Evolutionary conservation across 176 grass and related monocot genomes (phyloP).

Genomic region (Carex myosuroides): DNA sequence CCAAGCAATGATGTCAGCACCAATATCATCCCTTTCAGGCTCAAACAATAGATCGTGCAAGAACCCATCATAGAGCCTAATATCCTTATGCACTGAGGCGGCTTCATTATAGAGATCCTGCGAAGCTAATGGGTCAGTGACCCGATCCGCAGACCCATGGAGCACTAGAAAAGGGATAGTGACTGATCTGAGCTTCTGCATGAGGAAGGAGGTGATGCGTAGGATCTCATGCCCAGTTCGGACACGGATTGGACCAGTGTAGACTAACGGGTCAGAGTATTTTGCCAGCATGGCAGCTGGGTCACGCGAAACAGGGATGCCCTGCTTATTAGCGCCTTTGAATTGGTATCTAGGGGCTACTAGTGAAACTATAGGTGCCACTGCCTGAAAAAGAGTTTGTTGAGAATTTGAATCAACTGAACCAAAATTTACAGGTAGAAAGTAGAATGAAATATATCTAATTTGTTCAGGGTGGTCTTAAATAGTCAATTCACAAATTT

Average conservation of each 20-base stretch:
- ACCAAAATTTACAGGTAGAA: background rate
- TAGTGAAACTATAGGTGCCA: slow-evolving; percentile 89
- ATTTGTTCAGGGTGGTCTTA: background rate
- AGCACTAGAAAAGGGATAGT: slow-evolving; percentile 88
- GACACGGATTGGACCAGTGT: slow-evolving; percentile 85
- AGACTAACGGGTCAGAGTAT: slow-evolving; percentile 84
- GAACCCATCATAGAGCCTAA: slow-evolving; percentile 85
- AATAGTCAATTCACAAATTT: background rate
- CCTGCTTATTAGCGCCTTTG: slow-evolving; percentile 93
- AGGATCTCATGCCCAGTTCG: slow-evolving; percentile 89
- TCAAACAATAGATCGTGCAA: slow-evolving; percentile 92
- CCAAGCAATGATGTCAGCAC: slow-evolving; percentile 75
- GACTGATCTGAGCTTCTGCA: slow-evolving; percentile 64
- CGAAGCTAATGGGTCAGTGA: slow-evolving; percentile 85
- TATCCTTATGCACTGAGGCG: slow-evolving; percentile 49
- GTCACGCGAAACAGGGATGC: slow-evolving; percentile 81
- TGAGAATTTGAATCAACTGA: background rate
- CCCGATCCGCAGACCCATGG: slow-evolving; percentile 73
- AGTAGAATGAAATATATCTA: background rate
- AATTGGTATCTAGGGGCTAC: slow-evolving; percentile 82
- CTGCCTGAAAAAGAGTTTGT: slow-evolving; percentile 40
- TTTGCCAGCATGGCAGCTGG: slow-evolving; percentile 75
- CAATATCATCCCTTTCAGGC: slow-evolving; percentile 77
- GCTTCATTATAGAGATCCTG: slow-evolving; percentile 64
- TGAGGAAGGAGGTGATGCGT: slow-evolving; percentile 63